Conservation (phyloP, 345 rosid species). For the Erysimum cheiranthoides region DNA sequence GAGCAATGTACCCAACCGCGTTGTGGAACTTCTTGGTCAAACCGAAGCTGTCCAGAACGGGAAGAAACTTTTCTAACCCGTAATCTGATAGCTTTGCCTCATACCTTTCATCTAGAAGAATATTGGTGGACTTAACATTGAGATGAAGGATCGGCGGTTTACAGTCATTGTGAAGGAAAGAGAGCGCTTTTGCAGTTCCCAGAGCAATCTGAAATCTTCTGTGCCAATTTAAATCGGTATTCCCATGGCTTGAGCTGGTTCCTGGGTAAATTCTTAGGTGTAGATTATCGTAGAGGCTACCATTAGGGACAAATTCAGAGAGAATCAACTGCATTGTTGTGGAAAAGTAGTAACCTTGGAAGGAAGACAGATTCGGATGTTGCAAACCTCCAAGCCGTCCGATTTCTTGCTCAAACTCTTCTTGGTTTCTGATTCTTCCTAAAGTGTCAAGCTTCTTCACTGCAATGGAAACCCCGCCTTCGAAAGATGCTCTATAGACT, state of each 20-base stretch:
- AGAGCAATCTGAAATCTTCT: slow-evolving; percentile 88
- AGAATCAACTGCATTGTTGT: slow-evolving; percentile 79
- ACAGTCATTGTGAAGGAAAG: slow-evolving; percentile 93
- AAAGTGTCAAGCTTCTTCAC: slow-evolving; percentile 91
- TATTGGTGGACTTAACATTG: slow-evolving; percentile 85
- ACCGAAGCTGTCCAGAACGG: slow-evolving; percentile 78
- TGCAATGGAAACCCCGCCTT: slow-evolving; percentile 89
- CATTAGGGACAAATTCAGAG: slow-evolving; percentile 72
- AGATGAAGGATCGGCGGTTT: slow-evolving; percentile 90
- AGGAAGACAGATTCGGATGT: slow-evolving; percentile 76
- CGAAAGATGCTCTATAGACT: slow-evolving; percentile 80
- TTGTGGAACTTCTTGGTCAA: slow-evolving; percentile 69
- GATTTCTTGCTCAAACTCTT: slow-evolving; percentile 90
- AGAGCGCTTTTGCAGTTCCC: slow-evolving; percentile 85
- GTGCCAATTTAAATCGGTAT: slow-evolving; percentile 72
- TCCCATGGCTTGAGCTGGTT: slow-evolving; percentile 69
- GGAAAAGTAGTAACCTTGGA: slow-evolving; percentile 95
- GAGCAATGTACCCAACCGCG: slow-evolving; percentile 98
- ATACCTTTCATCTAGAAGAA: slow-evolving; percentile 77
- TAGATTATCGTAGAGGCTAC: slow-evolving; percentile 82
- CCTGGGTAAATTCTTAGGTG: slow-evolving; percentile 63
- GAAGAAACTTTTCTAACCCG: slow-evolving; percentile 81
- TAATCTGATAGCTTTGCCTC: slow-evolving; percentile 87
- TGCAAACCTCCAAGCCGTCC: slow-evolving; percentile 74
- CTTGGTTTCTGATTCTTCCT: slow-evolving; percentile 88